Evolutionary conservation across 352 stramenopile species (phyloP), one percentile per base, ranked within the genome.

Genomic region (Peronosclerospora sorghi): DNA sequence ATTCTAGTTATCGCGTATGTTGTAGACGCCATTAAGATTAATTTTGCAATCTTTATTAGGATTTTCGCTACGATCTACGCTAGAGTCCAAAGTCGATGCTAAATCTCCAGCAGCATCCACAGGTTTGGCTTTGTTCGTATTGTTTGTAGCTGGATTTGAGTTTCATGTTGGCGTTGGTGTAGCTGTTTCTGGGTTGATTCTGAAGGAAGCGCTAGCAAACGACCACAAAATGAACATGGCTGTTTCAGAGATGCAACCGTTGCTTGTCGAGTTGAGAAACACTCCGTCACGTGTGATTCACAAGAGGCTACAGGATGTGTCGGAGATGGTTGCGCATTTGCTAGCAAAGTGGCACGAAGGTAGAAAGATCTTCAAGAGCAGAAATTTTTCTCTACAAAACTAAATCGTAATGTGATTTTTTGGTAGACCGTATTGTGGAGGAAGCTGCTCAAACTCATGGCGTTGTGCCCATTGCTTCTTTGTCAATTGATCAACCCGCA

Each of bases 251-350:
- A 65, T 88, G 14, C 56, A 84, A 41, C 76, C 76, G 18, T 41
- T 88, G 27, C 34, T 88, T 15, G 52, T 65, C 6, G 73, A 83
- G 20, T 56, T 88, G 8, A 64, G 62, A 15, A 64, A 58, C 10
- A 83, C 76, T 8, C 59, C 72, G 15, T 78, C 69, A 5, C 57
- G 61, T 12, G 65, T 88, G 10, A 82, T 86, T 46, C 65, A 83
- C 48, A 86, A 85, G 41, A 70, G 76, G 3, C 45, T 88, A 18
- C 68, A 85, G 24, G 76, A 88, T 56, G 71, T 88, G 2, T 83
- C 76, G 0, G 73, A 85, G 32, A 68, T 86, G 51, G 76, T 88
- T 12, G 51, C 65, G n/a, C 68, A 81, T 32, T 41, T 88, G 18
- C 55, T 82, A 14, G 52, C 47, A 5, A 88, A 88, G 51, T 88